Evolutionary conservation across 163 green algal species (phyloP).

Genomic region (Scenedesmus sp.): DNA sequence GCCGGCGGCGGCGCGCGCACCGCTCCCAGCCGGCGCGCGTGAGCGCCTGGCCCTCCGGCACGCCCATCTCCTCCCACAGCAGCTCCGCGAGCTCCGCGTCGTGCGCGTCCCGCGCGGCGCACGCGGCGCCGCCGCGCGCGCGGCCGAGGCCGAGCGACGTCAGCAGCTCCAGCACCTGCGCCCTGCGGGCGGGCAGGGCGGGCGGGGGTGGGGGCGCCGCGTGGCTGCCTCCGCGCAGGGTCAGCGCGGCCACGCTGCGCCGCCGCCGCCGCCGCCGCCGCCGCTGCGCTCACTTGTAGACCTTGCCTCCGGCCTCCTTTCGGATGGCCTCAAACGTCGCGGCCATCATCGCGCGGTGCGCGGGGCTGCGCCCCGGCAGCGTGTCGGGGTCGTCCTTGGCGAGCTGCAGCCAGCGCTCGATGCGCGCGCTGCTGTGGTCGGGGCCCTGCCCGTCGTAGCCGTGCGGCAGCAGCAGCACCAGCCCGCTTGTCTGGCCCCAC

Average conservation of each 20-base stretch:
- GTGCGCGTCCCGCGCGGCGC: background rate
- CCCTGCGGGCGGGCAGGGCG: constrained; percentile 4
- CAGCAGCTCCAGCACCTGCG: constrained; percentile 47
- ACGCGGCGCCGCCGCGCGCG: too few relatives aligned
- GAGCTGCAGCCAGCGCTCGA: constrained; percentile 83
- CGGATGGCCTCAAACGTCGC: constrained; percentile 66
- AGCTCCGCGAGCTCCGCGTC: constrained; percentile 40
- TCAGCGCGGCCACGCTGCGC: too few relatives aligned
- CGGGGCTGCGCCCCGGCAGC: constrained; percentile 67
- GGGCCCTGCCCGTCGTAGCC: constrained; percentile 83
- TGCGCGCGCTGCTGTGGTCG: constrained; percentile 77
- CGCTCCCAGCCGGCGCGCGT: constrained; percentile 36
- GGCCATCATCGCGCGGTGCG: constrained; percentile 54
- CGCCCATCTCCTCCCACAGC: constrained; percentile 39
- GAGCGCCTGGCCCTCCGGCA: constrained; percentile 24
- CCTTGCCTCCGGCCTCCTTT: constrained; percentile 48
- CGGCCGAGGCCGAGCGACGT: constrained; percentile 13
- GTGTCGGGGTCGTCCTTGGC: constrained; percentile 81
- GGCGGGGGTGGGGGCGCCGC: too few relatives aligned
- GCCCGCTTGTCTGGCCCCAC: constrained; percentile 73
- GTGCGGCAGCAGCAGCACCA: constrained; percentile 87
- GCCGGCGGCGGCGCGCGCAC: too few relatives aligned
- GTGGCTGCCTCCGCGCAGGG: too few relatives aligned
- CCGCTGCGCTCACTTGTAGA: constrained; percentile 36
- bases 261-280: too few relatives aligned